A percentile compares a stretch with the other conserved stretches of the same genome.
Conservation (phyloP, 2,329 filamentous ascomycete genomes). For the Sporothrix humicola region DNA sequence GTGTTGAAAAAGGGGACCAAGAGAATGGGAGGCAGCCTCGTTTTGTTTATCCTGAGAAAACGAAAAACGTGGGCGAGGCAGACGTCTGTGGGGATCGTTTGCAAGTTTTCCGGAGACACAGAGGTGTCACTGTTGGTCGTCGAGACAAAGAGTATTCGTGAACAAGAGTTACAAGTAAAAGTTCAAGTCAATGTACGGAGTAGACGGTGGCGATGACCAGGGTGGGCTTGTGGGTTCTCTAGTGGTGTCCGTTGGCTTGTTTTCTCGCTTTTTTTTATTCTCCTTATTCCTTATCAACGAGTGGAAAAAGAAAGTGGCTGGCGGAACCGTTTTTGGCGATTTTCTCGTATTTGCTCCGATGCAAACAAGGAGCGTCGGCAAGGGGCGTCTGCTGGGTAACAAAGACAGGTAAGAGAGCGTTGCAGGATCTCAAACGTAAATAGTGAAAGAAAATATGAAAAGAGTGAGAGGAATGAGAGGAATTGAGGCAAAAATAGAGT, state of each 20-base stretch:
- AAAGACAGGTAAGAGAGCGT: slow-evolving; percentile 1
- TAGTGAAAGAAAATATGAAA: slow-evolving; percentile 45
- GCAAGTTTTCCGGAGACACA: slow-evolving; percentile 22
- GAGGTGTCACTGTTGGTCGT: slow-evolving; percentile 18
- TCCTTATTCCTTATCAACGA: neutral
- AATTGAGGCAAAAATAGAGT: slow-evolving; percentile 20
- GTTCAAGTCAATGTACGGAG: neutral
- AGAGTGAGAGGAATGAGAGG: neutral
- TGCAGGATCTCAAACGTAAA: neutral
- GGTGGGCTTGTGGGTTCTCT: neutral
- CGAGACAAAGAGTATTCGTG: neutral
- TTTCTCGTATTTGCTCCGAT: slow-evolving; percentile 31
- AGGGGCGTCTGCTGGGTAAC: neutral
- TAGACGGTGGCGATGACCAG: neutral
- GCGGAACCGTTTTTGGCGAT: slow-evolving; percentile 1
- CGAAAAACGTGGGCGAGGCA: slow-evolving; percentile 9
- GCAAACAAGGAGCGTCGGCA: slow-evolving; percentile 17
- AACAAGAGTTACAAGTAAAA: neutral
- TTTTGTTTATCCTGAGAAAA: slow-evolving; percentile 15
- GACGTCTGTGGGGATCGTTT: slow-evolving; percentile 21
- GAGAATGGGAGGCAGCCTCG: slow-evolving; percentile 1
- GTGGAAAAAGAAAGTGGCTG: slow-evolving; percentile 28
- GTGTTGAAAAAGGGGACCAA: neutral
- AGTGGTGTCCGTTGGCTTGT: neutral
- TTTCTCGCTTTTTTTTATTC: neutral